Percentiles rank a stretch among this genome's conserved stretches.
These are phyloP conservation scores for Cerrena zonata DNA, from an alignment of 1,284 basidiomycete species.

Conservation along the genomic window DNA sequence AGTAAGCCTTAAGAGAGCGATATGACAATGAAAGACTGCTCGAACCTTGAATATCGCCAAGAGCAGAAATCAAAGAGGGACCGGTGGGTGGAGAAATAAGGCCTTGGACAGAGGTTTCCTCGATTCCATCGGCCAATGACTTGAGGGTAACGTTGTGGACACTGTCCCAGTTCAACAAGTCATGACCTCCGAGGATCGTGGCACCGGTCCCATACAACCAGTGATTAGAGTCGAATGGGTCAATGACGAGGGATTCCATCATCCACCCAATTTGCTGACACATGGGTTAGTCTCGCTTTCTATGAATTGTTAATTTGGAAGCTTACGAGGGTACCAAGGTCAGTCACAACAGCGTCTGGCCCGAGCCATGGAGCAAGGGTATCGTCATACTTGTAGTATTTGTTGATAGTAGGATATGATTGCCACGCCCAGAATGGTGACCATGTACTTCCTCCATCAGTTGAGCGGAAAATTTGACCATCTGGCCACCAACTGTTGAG, in stretches of 20 bases:
- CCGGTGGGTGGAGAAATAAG: slow-evolving; percentile 48
- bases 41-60: slow-evolving; percentile 54
- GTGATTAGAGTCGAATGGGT: slow-evolving; percentile 62
- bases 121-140: slow-evolving; percentile 57
- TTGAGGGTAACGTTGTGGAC: slow-evolving; percentile 53
- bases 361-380: slow-evolving; percentile 55
- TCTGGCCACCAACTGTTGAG: slow-evolving; percentile 56
- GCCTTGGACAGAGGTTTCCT: slow-evolving; percentile 53
- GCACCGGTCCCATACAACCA: slow-evolving; percentile 63
- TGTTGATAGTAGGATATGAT: slow-evolving; percentile 42
- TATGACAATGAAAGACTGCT: not conserved
- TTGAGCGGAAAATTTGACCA: slow-evolving; percentile 62
- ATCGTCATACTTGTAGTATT: slow-evolving; percentile 51
- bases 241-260: slow-evolving; percentile 47
- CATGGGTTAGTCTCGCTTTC: no score
- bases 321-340: slow-evolving; percentile 25
- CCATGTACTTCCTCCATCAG: slow-evolving; percentile 50
- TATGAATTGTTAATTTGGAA: not conserved
- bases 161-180: slow-evolving; percentile 52
- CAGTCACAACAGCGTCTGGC: slow-evolving; percentile 38
- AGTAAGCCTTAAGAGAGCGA: not conserved
- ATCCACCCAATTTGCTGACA: slow-evolving; percentile 34
- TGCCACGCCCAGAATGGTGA: slow-evolving; percentile 52
- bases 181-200: slow-evolving; percentile 55
- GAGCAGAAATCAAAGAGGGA: slow-evolving; percentile 49